These are phyloP conservation scores for Tulasnella sp. DNA, from an alignment of 768 basidiomycete genomes.

Conservation along the genomic window DNA sequence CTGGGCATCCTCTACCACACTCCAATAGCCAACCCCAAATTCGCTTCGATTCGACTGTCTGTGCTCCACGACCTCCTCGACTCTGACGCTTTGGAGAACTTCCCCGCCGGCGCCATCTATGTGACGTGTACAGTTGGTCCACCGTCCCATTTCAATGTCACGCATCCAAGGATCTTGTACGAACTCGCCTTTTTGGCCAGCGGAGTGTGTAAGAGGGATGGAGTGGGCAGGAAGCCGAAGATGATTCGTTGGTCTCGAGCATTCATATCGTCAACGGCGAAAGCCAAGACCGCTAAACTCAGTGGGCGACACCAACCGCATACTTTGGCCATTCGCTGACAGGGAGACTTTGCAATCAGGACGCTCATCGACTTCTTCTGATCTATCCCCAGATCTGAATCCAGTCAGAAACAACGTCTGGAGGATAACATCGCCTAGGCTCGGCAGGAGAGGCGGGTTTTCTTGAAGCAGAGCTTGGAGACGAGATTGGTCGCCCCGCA, in stretches of 20 bases:
- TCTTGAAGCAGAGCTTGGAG: constrained; percentile 90
- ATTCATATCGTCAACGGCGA: constrained; percentile 91
- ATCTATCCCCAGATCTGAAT: constrained; percentile 62
- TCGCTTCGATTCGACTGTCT: constrained; percentile 45
- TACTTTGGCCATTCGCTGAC: constrained; percentile 11
- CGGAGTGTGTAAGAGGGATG: constrained; percentile 59
- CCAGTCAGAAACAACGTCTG: constrained; percentile 75
- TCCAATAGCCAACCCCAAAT: constrained; percentile 45
- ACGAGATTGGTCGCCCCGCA: constrained; percentile 69
- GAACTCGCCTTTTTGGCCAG: constrained; percentile 60
- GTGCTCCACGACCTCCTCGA: constrained; percentile 63
- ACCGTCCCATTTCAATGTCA: constrained; percentile 45
- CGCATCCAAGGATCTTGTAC: constrained; percentile 60
- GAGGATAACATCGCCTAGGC: constrained; percentile 92
- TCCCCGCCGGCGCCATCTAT: constrained; percentile 36
- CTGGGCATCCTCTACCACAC: constrained; percentile 55
- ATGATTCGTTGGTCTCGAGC: constrained; percentile 68
- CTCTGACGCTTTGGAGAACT: constrained; percentile 40
- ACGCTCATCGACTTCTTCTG: constrained; percentile 88
- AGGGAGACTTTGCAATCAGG: constrained; percentile 49
- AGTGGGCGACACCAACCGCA: constrained; percentile 43
- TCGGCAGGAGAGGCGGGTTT: constrained; percentile 83
- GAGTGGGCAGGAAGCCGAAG: constrained; percentile 65
- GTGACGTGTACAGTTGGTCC: constrained; percentile 35
- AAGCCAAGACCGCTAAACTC: constrained; percentile 94